Percentiles rank a stretch among this genome's conserved stretches.
phyloP scores from a whole-genome alignment of 2,329 filamentous ascomycete genomes.

The Colletotrichum orbiculare region DNA sequence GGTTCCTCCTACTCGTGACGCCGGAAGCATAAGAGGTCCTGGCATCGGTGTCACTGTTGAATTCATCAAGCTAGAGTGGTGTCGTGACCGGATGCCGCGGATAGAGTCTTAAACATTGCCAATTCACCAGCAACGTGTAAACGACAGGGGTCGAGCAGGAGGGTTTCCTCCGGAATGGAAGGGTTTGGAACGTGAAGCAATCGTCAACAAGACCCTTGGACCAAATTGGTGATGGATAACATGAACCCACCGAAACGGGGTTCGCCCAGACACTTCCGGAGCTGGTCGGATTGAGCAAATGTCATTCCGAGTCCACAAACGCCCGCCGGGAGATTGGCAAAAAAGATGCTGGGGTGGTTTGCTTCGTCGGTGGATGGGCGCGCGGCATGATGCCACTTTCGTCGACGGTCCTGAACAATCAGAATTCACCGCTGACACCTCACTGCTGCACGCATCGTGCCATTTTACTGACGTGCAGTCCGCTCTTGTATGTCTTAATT shows the following conservation, averaged over 20 bases:
- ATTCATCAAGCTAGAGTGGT: slow-evolving; percentile 3
- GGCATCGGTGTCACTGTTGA: slow-evolving; percentile 1
- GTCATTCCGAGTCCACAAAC: neutral
- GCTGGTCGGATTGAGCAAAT: neutral
- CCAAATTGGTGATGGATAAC: too few species aligned
- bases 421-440: slow-evolving; percentile 7
- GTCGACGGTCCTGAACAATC: neutral
- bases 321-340: slow-evolving; percentile 3
- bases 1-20: neutral
- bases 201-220: slow-evolving; percentile 8
- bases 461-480: neutral
- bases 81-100: slow-evolving; percentile 23
- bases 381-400: slow-evolving; percentile 2
- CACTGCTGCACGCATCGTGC: slow-evolving; percentile 27
- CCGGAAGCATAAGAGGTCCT: slow-evolving; percentile 1
- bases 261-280: neutral
- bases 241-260: neutral
- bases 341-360: neutral
- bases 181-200: slow-evolving; percentile 7
- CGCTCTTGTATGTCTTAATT: slow-evolving; percentile 1
- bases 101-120: neutral
- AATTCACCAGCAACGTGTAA: neutral
- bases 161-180: slow-evolving; percentile 23
- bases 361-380: neutral
- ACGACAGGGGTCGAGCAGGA: slow-evolving; percentile 1